phyloP scores from a whole-genome alignment of 1,139 yeast species.

The Suhomyces wounanorum region DNA sequence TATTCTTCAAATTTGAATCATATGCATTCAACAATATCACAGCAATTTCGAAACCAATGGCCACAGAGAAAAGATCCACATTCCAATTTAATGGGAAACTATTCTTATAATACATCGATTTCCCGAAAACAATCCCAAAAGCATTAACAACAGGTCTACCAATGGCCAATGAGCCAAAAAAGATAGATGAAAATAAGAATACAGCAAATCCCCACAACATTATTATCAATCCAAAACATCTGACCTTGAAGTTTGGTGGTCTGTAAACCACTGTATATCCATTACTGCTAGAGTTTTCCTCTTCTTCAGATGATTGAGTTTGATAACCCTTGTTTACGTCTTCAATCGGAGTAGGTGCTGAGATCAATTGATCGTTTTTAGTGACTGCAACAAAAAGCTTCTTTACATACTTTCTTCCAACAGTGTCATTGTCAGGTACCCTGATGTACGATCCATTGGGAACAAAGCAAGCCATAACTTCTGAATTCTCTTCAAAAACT shows the following conservation, averaged over 20 bases:
- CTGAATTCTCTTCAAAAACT: constrained; percentile 44
- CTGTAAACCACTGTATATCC: constrained; percentile 78
- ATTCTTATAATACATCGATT: constrained; percentile 4
- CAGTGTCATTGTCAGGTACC: constrained; percentile 82
- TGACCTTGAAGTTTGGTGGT: constrained; percentile 71
- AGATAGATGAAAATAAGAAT: constrained; percentile 41
- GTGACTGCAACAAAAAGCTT: constrained; percentile 81
- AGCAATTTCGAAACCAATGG: constrained; percentile 24
- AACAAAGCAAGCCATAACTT: constrained; percentile 54
- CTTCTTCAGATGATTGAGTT: constrained; percentile 40
- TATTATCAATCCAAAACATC: constrained; percentile 58
- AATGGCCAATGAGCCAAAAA: constrained; percentile 35
- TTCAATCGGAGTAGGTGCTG: constrained; percentile 9
- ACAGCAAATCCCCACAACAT: constrained; percentile 74
- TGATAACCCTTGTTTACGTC: constrained; percentile 7
- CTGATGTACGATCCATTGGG: constrained; percentile 82
- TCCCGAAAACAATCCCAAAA: constrained; percentile 4
- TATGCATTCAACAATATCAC: constrained; percentile 19
- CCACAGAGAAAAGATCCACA: constrained; percentile 14
- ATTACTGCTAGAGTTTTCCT: constrained; percentile 48
- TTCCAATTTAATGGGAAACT: constrained; percentile 12
- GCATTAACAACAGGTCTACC: constrained; percentile 41
- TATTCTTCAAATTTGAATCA: constrained; percentile 15
- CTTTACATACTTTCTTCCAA: constrained; percentile 63
- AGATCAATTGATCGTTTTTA: constrained; percentile 67